Evolutionary conservation across 345 rosid species (phyloP).

Genomic region (Citrus inodora): DNA sequence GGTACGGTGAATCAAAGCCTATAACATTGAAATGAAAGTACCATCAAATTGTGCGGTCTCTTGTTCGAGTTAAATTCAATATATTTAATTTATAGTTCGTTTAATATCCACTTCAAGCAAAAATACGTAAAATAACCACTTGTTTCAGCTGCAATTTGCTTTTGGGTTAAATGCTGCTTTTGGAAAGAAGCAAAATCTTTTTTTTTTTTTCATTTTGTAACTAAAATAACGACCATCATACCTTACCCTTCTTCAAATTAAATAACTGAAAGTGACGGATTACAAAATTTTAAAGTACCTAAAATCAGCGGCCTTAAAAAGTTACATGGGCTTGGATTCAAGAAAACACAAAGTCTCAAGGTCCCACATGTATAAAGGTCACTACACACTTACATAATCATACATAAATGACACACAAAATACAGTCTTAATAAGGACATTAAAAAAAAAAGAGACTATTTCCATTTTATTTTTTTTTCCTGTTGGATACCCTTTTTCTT

Average conservation of each 20-base stretch:
- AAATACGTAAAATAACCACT: too few species aligned
- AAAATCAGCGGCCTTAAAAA: not conserved
- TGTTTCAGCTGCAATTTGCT: not conserved
- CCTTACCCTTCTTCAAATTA: not conserved
- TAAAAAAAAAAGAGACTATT: not conserved
- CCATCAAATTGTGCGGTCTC: not conserved
- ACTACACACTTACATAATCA: conserved; percentile 3
- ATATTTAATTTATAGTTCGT: not conserved
- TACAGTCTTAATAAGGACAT: not conserved
- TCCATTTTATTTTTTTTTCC: not conserved
- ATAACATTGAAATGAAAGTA: not conserved
- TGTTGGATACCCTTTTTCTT: not conserved
- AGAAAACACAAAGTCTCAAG: conserved; percentile 18
- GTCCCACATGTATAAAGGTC: not conserved
- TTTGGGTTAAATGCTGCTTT: not conserved
- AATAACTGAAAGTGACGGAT: not conserved
- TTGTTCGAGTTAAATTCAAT: too few species aligned
- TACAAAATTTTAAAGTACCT: not conserved
- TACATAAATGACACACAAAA: conserved; percentile 9
- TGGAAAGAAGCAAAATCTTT: not conserved
- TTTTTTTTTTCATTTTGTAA: not conserved
- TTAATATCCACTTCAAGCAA: not conserved
- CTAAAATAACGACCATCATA: conserved; percentile 22
- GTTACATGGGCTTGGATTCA: conserved; percentile 23
- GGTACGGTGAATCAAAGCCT: not conserved